Conservation (phyloP, 2,329 filamentous ascomycete genomes). For the Phoma sp. region DNA sequence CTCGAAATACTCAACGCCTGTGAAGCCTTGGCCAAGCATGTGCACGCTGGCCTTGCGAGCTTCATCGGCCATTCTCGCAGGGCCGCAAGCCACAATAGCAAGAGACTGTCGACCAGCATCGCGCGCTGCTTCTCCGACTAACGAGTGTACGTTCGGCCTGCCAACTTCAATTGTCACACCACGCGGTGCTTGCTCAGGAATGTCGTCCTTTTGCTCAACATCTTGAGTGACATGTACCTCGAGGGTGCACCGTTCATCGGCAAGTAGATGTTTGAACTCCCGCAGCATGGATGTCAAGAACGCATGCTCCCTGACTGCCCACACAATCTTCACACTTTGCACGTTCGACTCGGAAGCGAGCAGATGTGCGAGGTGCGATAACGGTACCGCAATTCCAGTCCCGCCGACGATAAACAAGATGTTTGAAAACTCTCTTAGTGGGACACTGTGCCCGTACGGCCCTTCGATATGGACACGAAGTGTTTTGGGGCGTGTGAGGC, state of each 20-base stretch:
- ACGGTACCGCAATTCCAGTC: conserved; percentile 43
- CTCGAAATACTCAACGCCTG: conserved; percentile 54
- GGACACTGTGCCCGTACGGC: conserved; percentile 55
- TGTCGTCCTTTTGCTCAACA: conserved; percentile 31
- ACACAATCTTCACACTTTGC: conserved; percentile 37
- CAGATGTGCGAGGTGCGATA: conserved; percentile 37
- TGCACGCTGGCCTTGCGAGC: conserved; percentile 50
- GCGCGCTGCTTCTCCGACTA: conserved; percentile 44
- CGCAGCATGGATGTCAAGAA: conserved; percentile 35
- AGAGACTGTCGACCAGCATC: conserved; percentile 36
- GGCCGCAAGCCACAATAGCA: conserved; percentile 55
- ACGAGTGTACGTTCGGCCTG: conserved; percentile 48
- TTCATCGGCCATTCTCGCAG: conserved; percentile 54
- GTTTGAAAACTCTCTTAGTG: conserved; percentile 51
- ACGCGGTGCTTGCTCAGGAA: conserved; percentile 22
- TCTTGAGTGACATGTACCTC: conserved; percentile 38
- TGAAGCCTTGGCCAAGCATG: conserved; percentile 35
- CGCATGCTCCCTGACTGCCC: conserved; percentile 42
- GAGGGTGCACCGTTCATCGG: conserved; percentile 34
- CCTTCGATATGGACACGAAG: conserved; percentile 57
- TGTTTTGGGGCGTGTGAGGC: conserved; percentile 29
- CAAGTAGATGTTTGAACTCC: conserved; percentile 29
- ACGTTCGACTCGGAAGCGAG: conserved; percentile 22
- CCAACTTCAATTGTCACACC: conserved; percentile 39
- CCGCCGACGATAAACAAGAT: conserved; percentile 48